A percentile compares a stretch with the other conserved stretches of the same genome.
Conservation (phyloP, 805 yeast species). For the Yamadazyma scolyti region DNA sequence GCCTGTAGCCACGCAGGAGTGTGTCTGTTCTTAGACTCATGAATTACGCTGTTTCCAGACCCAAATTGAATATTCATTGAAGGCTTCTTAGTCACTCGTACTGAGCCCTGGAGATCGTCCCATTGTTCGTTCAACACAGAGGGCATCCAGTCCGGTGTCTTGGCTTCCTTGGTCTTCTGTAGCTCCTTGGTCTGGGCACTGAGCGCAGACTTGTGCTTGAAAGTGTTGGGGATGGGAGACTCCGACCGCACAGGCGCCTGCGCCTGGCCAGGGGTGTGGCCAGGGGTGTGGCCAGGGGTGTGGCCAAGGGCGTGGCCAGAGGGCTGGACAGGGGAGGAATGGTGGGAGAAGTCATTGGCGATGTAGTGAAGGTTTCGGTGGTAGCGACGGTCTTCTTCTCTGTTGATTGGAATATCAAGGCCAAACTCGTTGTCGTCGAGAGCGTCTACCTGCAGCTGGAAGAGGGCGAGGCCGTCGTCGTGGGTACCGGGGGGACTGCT, state of each 20-base stretch:
- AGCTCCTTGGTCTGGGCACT: slow-evolving; percentile 36
- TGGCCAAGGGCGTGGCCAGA: no score
- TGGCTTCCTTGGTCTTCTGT: slow-evolving; percentile 10
- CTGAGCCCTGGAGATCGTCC: slow-evolving; percentile 15
- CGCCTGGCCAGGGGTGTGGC: slow-evolving; percentile 12
- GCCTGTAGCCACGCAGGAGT: slow-evolving; percentile 37
- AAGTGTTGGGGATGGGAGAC: slow-evolving; percentile 42
- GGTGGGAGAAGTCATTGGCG: slow-evolving; percentile 29
- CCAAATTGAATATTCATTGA: slow-evolving; percentile 9
- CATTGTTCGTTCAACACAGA: slow-evolving; percentile 21
- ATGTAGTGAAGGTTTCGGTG: slow-evolving; percentile 30
- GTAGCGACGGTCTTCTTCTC: slow-evolving; percentile 13
- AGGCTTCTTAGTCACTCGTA: slow-evolving; percentile 17
- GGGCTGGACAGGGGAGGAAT: slow-evolving; percentile 6
- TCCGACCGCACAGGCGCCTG: no score
- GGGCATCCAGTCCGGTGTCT: slow-evolving; percentile 45
- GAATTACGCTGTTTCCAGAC: slow-evolving; percentile 9
- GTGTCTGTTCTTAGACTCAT: slow-evolving; percentile 10
- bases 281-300: no score
- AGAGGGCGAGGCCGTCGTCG: no score
- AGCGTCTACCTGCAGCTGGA: neutral
- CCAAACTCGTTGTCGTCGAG: slow-evolving; percentile 8
- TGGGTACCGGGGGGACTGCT: no score
- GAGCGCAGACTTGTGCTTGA: slow-evolving; percentile 42
- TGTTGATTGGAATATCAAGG: slow-evolving; percentile 5